A percentile compares a stretch with the other conserved stretches of the same genome.
These are phyloP conservation scores for Eimeria necatrix DNA, from an alignment of 169 alveolate genomes.

Conservation along the genomic window DNA sequence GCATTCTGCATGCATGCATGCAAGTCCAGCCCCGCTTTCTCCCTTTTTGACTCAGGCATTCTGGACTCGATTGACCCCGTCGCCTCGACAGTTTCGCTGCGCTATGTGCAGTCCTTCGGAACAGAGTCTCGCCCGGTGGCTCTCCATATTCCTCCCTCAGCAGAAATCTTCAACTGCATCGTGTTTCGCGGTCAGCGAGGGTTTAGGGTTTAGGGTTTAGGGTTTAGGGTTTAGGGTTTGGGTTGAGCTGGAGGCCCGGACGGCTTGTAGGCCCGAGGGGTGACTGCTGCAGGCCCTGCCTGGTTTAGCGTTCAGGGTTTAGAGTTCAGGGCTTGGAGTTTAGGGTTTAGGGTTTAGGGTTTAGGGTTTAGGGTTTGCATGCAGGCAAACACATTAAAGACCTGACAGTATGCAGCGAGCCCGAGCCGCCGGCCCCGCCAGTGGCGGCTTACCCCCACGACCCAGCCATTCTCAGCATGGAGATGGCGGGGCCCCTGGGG, in stretches of 20 bases:
- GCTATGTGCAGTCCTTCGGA: conserved; percentile 93
- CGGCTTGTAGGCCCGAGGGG: too few relatives aligned
- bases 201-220: too few relatives aligned
- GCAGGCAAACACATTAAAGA: conserved; percentile 90
- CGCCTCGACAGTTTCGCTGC: conserved; percentile 91
- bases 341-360: background rate
- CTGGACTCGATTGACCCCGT: conserved; percentile 91
- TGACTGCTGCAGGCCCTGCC: too few relatives aligned
- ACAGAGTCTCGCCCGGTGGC: conserved; percentile 92
- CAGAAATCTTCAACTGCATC: conserved; percentile 89
- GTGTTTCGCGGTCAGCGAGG: conserved; percentile 91
- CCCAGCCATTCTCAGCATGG: conserved; percentile 81
- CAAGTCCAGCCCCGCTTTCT: too few relatives aligned
- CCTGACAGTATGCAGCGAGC: conserved; percentile 88
- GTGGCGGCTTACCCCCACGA: conserved; percentile 83
- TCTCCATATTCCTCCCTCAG: conserved; percentile 90
- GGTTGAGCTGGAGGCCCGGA: too few relatives aligned
- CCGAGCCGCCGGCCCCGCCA: conserved; percentile 81
- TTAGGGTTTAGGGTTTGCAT: background rate
- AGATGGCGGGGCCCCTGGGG: conserved; percentile 32
- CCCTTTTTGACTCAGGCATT: conserved; percentile 64
- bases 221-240: too few relatives aligned
- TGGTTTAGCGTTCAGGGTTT: too few relatives aligned
- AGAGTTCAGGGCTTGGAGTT: background rate
- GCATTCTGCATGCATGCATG: too few relatives aligned